Evolutionary conservation across 352 stramenopile genomes (phyloP), one percentile per base, ranked within the genome.

Genomic region (Poterioochromonas sp.): DNA sequence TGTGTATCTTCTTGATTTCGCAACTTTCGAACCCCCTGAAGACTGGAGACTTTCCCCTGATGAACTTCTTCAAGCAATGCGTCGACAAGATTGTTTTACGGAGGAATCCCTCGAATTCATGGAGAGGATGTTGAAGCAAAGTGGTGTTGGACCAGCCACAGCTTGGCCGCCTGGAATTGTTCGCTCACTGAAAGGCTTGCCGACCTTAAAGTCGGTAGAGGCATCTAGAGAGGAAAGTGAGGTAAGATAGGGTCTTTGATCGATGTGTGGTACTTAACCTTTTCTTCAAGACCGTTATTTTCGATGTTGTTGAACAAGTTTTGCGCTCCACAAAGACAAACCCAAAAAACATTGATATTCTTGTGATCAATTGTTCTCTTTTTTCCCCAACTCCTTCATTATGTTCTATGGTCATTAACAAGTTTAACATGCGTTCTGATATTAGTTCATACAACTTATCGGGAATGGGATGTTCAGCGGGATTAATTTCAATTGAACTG

Each of bases 351-450:
- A 88, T 94, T 82, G 90, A 94, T 83, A 83, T 93, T 51, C 83
- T 94, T n/a, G 85, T 94, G 47, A 89, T 94, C 79, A 94, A 94
- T 83, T 94, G 90, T 80, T 90, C 83, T 47, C 83, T 94, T 0
- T 94, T 94, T 80, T 90, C 85, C 22, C 90, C 90, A 0, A 94
- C 90, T 8, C 90, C 90, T 12, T 90, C 83, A 54, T 84, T 94
- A 34, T 93, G 88, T 82, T 88, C 89, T 44, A 92, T 93, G 87
- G 87, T 94, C 0, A 84, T 89, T 60, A 88, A 87, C 54, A 87
- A 84, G 54, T 85, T 86, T 65, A 44, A 73, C 26, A 78, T 87
- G 82, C 79, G 83, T 40, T 80, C 79, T 58, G 87, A 93, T 81
- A 85, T 92, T 76, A 78, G 82, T 39, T 89, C 86, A 37, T 94